phyloP scores from a whole-genome alignment of 2,329 filamentous ascomycete species.

The Xylariomycetidae sp. region DNA sequence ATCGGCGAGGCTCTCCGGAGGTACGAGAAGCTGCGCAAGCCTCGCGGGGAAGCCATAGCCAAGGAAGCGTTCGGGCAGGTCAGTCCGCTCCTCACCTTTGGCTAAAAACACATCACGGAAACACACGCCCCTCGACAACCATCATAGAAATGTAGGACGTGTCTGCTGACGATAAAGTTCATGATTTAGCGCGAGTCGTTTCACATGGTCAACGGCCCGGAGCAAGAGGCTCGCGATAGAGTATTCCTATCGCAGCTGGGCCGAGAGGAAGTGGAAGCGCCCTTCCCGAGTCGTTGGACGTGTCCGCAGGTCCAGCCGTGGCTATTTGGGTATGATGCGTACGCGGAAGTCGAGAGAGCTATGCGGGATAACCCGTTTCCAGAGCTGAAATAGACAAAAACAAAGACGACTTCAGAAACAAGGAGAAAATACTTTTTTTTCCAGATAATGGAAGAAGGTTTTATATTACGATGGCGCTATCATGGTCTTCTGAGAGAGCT shows the following conservation, averaged over 20 bases:
- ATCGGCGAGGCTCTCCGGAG: slow-evolving; percentile 9
- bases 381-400: no score
- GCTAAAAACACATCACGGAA: no score
- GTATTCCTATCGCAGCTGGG: slow-evolving; percentile 8
- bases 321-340: slow-evolving; percentile 15
- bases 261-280: slow-evolving; percentile 5
- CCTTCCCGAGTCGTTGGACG: slow-evolving; percentile 16
- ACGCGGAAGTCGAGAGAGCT: not conserved
- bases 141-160: no score
- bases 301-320: slow-evolving; percentile 15
- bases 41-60: slow-evolving; percentile 14
- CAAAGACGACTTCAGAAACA: no score
- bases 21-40: slow-evolving; percentile 14
- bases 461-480: no score
- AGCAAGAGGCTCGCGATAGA: slow-evolving; percentile 11
- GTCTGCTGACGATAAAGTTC: no score
- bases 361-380: not conserved
- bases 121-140: no score
- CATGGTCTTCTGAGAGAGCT: no score
- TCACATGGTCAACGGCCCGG: slow-evolving; percentile 10
- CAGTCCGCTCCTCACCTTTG: no score
- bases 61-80: slow-evolving; percentile 15
- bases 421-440: no score
- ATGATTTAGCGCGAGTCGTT: slow-evolving; percentile 14
- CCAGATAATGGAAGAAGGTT: no score